Conservation (phyloP, 352 stramenopile genomes). For the Pythium oligandrum region DNA sequence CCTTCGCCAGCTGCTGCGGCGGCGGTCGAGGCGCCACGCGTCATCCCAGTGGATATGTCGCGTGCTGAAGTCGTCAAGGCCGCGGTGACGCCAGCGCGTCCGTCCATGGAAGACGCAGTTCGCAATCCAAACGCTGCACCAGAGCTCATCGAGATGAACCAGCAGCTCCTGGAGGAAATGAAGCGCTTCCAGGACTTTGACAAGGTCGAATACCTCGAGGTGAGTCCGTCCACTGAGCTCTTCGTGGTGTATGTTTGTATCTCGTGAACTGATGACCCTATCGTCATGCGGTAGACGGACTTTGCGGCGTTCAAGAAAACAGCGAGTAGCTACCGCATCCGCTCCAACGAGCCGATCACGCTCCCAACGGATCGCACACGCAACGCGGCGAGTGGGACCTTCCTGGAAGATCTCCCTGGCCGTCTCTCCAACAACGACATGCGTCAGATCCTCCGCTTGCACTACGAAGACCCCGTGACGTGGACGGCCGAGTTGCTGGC, state of each 20-base stretch:
- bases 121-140: conserved; percentile 9
- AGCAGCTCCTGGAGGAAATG: conserved; percentile 39
- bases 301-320: conserved; percentile 48
- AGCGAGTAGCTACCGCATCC: conserved; percentile 53
- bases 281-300: conserved; percentile 27
- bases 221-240: conserved; percentile 3
- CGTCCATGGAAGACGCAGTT: conserved; percentile 2
- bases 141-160: conserved; percentile 57
- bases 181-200: conserved; percentile 54
- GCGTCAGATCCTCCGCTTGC: conserved; percentile 48
- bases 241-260: neutral
- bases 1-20: neutral
- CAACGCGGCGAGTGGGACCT: conserved; percentile 32
- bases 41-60: conserved; percentile 12
- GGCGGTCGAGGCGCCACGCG: conserved; percentile 4
- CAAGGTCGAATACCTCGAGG: conserved; percentile 36
- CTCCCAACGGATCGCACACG: conserved; percentile 53
- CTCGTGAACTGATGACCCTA: neutral
- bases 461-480: conserved; percentile 51
- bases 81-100: conserved; percentile 2
- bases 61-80: conserved; percentile 8
- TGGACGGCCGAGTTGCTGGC: conserved; percentile 48
- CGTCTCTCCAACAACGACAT: conserved; percentile 53
- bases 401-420: conserved; percentile 30
- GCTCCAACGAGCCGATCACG: conserved; percentile 31